Evolutionary conservation across 768 basidiomycete genomes (phyloP).

Genomic region (Phaffia australis): DNA sequence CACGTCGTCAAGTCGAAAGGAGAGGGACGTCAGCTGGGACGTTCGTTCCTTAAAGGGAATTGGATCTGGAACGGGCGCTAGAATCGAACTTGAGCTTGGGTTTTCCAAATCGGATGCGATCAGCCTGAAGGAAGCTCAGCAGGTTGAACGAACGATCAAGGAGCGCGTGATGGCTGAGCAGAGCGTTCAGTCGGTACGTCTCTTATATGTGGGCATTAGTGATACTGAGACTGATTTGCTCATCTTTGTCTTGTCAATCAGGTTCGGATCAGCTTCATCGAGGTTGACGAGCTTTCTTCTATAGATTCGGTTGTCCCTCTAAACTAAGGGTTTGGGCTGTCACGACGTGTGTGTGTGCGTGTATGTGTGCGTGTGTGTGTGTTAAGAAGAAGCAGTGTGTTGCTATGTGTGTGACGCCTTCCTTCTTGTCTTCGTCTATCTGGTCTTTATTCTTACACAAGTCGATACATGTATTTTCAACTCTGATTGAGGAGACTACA

Average conservation of each 20-base stretch:
- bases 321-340: no score
- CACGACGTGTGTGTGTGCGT: no score
- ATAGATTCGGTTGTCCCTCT: neutral
- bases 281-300: conserved; percentile 28
- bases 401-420: no score
- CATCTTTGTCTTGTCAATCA: neutral
- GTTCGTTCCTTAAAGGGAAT: conserved; percentile 13
- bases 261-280: conserved; percentile 28
- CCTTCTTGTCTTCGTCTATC: no score
- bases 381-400: no score
- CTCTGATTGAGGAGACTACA: no score
- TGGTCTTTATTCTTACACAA: no score
- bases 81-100: conserved; percentile 18
- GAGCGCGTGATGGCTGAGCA: neutral
- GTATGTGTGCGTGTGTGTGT: no score
- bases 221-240: neutral
- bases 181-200: conserved; percentile 10
- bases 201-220: neutral
- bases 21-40: conserved; percentile 1
- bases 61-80: conserved; percentile 13
- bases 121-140: conserved; percentile 9
- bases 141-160: conserved; percentile 4
- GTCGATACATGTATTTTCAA: no score
- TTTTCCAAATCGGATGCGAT: neutral
- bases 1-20: neutral